Evolutionary conservation across 331 rosid genomes (phyloP), one percentile per base, ranked within the genome.

Genomic region (Pyracantha coccinea): DNA sequence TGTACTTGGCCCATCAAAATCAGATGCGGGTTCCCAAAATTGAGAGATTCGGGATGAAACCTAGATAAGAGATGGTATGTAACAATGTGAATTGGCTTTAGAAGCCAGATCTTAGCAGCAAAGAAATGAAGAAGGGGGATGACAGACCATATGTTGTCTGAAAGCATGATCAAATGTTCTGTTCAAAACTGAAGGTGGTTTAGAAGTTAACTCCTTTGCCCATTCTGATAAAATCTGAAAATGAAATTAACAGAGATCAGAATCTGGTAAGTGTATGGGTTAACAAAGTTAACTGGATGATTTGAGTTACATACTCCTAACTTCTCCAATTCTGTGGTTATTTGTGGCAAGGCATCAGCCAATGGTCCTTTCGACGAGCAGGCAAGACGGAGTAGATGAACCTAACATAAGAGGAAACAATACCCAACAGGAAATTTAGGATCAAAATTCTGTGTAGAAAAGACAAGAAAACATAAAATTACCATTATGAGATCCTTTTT

Each of bases 401-500:
- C 95, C 99, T 94, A 78, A 74, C 73, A 71, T 61, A 54, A 77
- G 83, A 76, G 72, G 66, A 71, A 80, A 67, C 25, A 77, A 77
- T 41, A 53, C 61, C 55, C 28, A 14, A 76, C 52, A 74, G 41
- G 25, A 65, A 4, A 33, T 41, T 2, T 21, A 6, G 20, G 31
- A 53, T 58, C 38, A 10, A 29, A 55, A 16, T 35, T 20, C 16
- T 1, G 41, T 9, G 50, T 2, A 50, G 17, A 24, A 71, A 25
- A 31, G 32, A 71, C 70, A 33, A 65, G 60, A 57, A 63, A 27
- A 69, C 60, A 50, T 33, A 15, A 76, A 70, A 58, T 75, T 85
- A 94, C 99, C 96, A 94, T 79, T 60, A 94, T 71, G 79, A 91
- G 80, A 80, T 92, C 99, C 86, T 73, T 87, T 78, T 87, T 85